Evolutionary conservation across 768 basidiomycete species (phyloP), one percentile per base, ranked within the genome.

Genomic region (Hygrophorus pudorinus): DNA sequence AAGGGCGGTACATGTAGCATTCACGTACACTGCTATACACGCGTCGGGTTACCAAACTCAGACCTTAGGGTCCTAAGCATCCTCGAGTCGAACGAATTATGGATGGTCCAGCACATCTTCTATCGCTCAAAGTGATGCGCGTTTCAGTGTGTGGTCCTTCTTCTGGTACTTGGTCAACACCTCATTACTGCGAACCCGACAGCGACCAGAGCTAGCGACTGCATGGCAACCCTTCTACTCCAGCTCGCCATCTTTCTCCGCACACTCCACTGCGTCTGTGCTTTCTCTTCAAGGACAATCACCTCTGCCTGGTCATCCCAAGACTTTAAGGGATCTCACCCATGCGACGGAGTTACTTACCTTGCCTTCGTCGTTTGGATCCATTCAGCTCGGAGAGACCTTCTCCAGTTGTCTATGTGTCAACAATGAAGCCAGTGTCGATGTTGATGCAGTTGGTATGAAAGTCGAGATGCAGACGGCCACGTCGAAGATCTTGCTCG

Each of bases 221-320:
- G 73, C 81, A 61, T 89, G 87, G 85, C 79, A 87, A 51, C 88
- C 87, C 11, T 91, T 88, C 60, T 90, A 86, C 60, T 88, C 86
- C 6, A 85, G 77, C 45, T 84, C 83, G 0, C 76, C 85, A 8
- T 79, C 84, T 5, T 84, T 89, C 54, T 87, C 85, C 9, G 68
- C 81, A 3, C 83, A 84, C 53, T 85, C 88, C 1, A 82, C 85
- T 21, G 75, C 81, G 9, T 84, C 85, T 4, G 72, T 88, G 6
- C 66, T 80, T 17, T 90, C 87, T 17, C 67, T 90, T 1, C 85
- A 90, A 60, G 84, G 83, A 1, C 71, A 68, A 38, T 60, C 67
- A 1, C 85, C 88, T 2, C 68, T 90, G 18, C 69, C 74, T 2
- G 81, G 78, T 0, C 80, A 88, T 51, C 88, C 87, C 11, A 90